Evolutionary conservation across 2,329 filamentous ascomycete genomes (phyloP).

Genomic region (Aspergillus cejpii): DNA sequence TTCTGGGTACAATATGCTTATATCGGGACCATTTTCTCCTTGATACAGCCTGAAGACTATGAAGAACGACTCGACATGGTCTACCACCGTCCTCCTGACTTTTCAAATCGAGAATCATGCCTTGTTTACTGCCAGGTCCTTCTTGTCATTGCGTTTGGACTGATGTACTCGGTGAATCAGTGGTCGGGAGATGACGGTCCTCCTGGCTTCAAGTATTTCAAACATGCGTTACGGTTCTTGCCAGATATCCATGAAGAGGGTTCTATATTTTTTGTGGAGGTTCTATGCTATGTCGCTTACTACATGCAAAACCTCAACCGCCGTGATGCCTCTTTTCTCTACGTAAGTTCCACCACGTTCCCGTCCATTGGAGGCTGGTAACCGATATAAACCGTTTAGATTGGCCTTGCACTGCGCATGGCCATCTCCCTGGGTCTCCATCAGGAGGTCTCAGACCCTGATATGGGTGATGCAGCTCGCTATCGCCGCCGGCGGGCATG

Average conservation of each 20-base stretch:
- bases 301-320: conserved; percentile 54
- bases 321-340: conserved; percentile 50
- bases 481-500: conserved; percentile 50
- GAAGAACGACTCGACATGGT: conserved; percentile 42
- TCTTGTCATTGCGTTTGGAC: conserved; percentile 50
- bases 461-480: conserved; percentile 38
- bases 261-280: conserved; percentile 50
- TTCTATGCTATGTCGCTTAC: conserved; percentile 50
- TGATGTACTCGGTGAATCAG: conserved; percentile 54
- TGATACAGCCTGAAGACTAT: conserved; percentile 45
- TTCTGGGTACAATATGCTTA: conserved; percentile 51
- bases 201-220: conserved; percentile 52
- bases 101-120: conserved; percentile 43
- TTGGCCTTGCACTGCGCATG: conserved; percentile 51
- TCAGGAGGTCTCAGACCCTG: conserved; percentile 43
- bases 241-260: conserved; percentile 52
- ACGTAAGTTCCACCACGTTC: conserved; percentile 25
- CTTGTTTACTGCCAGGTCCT: conserved; percentile 49
- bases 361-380: not conserved
- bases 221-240: conserved; percentile 46
- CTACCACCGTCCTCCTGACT: conserved; percentile 41
- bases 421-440: conserved; percentile 53
- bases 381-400: conserved; percentile 20
- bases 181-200: conserved; percentile 49
- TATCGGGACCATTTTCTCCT: conserved; percentile 53